Percentiles rank a stretch among this genome's conserved stretches.
Evolutionary conservation across 495 filamentous ascomycete species (phyloP).

Genomic region (Penicilliopsis zonata): DNA sequence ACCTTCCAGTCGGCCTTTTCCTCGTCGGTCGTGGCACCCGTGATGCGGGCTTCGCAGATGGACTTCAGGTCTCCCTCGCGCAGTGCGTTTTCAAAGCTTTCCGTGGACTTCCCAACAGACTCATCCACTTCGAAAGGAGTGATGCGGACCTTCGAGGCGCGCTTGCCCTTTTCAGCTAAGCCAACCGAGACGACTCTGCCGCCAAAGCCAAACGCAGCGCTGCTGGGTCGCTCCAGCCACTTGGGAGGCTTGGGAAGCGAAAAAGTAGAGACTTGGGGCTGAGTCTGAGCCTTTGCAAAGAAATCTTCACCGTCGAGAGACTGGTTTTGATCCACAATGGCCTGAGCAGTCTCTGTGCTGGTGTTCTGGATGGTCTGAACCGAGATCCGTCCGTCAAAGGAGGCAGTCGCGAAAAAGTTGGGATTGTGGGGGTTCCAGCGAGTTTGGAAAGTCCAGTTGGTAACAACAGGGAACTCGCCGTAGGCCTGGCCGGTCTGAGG

Average conservation of each 20-base stretch:
- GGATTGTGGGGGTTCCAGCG: constrained; percentile 92
- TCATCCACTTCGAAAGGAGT: constrained; percentile 81
- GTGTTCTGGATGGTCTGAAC: constrained; percentile 91
- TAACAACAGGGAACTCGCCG: constrained; percentile 92
- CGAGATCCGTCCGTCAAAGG: constrained; percentile 90
- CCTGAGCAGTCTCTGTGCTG: constrained; percentile 35
- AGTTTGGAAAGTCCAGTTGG: constrained; percentile 97
- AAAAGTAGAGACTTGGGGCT: constrained; percentile 81
- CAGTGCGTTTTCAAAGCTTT: constrained; percentile 76
- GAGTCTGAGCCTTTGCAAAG: constrained; percentile 83
- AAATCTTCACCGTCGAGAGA: constrained; percentile 87
- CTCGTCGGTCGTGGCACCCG: constrained; percentile 63
- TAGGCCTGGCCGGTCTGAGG: constrained; percentile 75
- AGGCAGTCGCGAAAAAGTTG: constrained; percentile 80
- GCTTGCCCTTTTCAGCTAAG: constrained; percentile 44
- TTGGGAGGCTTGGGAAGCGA: constrained; percentile 75
- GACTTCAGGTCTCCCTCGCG: constrained; percentile 61
- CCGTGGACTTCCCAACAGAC: constrained; percentile 68
- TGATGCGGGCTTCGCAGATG: constrained; percentile 72
- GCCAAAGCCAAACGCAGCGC: constrained; percentile 91
- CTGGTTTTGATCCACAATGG: constrained; percentile 47
- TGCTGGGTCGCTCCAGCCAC: constrained; percentile 78
- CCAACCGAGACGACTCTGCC: constrained; percentile 80
- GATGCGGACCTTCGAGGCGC: constrained; percentile 70
- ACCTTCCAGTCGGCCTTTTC: constrained; percentile 95